Conservation (phyloP, 768 basidiomycete species). For the Terana coerulea region DNA sequence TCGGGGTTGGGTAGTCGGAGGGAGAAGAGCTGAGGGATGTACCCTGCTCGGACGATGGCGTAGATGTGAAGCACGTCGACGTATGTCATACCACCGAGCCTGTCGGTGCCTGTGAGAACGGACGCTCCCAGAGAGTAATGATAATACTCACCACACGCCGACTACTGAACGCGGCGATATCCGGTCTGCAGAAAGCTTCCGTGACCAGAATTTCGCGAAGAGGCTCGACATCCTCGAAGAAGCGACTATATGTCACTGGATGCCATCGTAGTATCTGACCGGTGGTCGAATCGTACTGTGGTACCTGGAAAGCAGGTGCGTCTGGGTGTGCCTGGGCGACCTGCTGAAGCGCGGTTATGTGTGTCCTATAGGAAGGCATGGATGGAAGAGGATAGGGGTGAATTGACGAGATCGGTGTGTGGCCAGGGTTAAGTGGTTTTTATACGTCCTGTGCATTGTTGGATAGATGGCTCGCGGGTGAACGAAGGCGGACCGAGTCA, state of each 20-base stretch:
- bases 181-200: conserved; percentile 39
- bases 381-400: conserved; percentile 10
- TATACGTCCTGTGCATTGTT: conserved; percentile 5
- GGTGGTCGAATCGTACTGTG: conserved; percentile 41
- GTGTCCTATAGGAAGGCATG: conserved; percentile 30
- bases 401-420: conserved; percentile 4
- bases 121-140: background rate
- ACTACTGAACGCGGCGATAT: conserved; percentile 57
- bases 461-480: background rate
- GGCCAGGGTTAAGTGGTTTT: conserved; percentile 13
- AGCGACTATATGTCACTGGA: conserved; percentile 60
- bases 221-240: conserved; percentile 61
- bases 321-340: conserved; percentile 47
- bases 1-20: conserved; percentile 70
- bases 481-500: conserved; percentile 8
- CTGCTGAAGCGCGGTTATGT: conserved; percentile 61
- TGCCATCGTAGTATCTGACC: conserved; percentile 50
- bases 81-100: conserved; percentile 74
- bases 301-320: conserved; percentile 57
- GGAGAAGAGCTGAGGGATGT: conserved; percentile 75
- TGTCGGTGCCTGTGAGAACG: conserved; percentile 22
- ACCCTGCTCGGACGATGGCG: conserved; percentile 71
- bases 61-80: conserved; percentile 71
- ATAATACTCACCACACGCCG: conserved; percentile 59
- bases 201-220: conserved; percentile 62